Evolutionary conservation across 2,329 filamentous ascomycete species (phyloP).

Genomic region (Penicillium paneum): DNA sequence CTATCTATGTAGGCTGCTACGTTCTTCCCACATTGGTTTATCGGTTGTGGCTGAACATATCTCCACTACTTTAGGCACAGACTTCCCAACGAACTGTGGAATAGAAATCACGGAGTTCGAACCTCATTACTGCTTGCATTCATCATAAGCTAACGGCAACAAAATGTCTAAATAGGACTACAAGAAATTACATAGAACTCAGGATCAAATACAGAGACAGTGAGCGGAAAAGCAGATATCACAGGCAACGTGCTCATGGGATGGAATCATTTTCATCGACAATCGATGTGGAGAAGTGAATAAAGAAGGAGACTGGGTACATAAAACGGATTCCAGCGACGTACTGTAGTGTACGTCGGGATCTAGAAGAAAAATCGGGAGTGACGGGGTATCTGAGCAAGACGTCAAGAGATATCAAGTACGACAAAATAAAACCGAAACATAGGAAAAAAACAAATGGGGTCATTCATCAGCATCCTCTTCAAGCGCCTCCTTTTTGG

Average conservation of each 20-base stretch:
- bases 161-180: conserved; percentile 7
- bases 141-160: neutral
- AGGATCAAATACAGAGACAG: neutral
- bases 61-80: neutral
- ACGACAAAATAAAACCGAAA: conserved; percentile 22
- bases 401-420: conserved; percentile 31
- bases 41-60: neutral
- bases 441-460: conserved; percentile 12
- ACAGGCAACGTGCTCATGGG: neutral
- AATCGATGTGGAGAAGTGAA: conserved; percentile 14
- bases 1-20: conserved; percentile 1
- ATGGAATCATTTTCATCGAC: conserved; percentile 15
- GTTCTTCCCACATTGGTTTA: neutral
- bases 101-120: neutral
- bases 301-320: conserved; percentile 12
- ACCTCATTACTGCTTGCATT: neutral
- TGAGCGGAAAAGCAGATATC: neutral
- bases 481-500: conserved; percentile 57
- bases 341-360: conserved; percentile 16
- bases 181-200: conserved; percentile 12
- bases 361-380: conserved; percentile 25
- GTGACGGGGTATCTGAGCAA: conserved; percentile 31
- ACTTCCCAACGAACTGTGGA: neutral
- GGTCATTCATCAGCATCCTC: conserved; percentile 44
- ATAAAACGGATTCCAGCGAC: conserved; percentile 15